Evolutionary conservation across 306 rosid species (phyloP), one percentile per base, ranked within the genome.

Genomic region (Quillaja saponaria): DNA sequence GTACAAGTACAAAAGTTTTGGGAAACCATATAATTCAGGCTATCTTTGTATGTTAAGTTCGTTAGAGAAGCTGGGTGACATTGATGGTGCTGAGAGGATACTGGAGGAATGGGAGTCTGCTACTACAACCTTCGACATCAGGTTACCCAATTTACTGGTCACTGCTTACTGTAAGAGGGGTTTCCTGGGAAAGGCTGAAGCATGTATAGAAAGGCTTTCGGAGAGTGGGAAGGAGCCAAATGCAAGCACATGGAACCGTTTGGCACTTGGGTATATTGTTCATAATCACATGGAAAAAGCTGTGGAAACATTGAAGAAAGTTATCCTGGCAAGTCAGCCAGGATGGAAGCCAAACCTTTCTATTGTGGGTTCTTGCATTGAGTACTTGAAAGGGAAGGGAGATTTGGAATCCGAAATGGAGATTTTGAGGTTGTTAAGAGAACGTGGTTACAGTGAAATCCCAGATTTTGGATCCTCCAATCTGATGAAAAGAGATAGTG

Each of bases 101-200:
- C 53, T 80, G 71, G 77, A 68, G 72, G 91, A 86, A 42, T 86
- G 91, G 95, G 95, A 86, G 76, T 79, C 82, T 13, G 52, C 2
- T 9, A 10, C 35, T 37, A 67, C 55, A 16, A 10, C 6, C 47
- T 82, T 80, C 66, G 95, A 86, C 68, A 8, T 6, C 35, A 77
- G 80, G 63, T 66, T 89, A 73, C 80, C 90, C 20, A 74, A 71
- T 52, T 7, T 86, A 71, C 48, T 86, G 80, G 73, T 84, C 68
- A 56, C n/a, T 41, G 78, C 73, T 34, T 86, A 86, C 53, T 89
- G 87, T 75, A 76, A 49, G 63, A 71, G 66, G 55, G 91, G 89
- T 59, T 65, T 52, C 42, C 4, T 82, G 34, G 85, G 64, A 42
- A 84, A 78, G 76, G 95, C 95, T 10, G 78, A 74, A 49, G 74